Base-by-base conservation (phyloP, 805 yeast genomes). In the Candida taoyuanica region DNA sequence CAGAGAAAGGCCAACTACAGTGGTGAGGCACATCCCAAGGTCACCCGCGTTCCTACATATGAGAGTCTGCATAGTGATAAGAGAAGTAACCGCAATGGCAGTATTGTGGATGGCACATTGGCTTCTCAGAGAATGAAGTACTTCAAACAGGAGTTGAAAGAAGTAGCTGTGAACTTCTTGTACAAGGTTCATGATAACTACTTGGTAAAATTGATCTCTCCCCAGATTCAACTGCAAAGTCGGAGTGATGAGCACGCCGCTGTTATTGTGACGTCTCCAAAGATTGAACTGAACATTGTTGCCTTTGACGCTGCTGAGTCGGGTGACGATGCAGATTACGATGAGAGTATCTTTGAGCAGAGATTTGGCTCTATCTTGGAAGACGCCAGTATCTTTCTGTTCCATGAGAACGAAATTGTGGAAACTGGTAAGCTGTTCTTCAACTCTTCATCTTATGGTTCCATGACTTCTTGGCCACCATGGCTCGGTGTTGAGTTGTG, bases 401-500 rank as follows among this genome's bases (percentile, higher is more conserved):
- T 89, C 34, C 67, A 74, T 32, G 74, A 75, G 46, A 67, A 67
- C 5, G 77, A 75, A 17, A 63, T 70, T 28, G 52, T 59, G 16
- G 51, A 59, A 19, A 57, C 67, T 17, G 65, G 69, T 5, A 68
- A 67, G 35, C 50, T 70, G 8, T 65, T 69, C 23, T 70, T 73
- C 48, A 70, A 73, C 30, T 60, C 64, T 11, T 59, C 62, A 11
- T 63, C 73, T 3, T 88, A 86, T 60, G 93, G 95, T 1, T 73
- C 84, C 2, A 58, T 52, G 5, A 40, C 60, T 4, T 64, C 64
- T 15, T 89, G 96, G 97, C 96, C 96, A 3, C 94, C 96, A 0
- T 89, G 95, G 87, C 58, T 88, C 24, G 87, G 89, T 2, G 56
- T 76, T 33, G 95, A 86, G 51, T 65, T 80, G 17, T 76, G 85